These are phyloP conservation scores for Leonotis leonurus DNA, from an alignment of 257 asterid genomes.

Conservation along the genomic window DNA sequence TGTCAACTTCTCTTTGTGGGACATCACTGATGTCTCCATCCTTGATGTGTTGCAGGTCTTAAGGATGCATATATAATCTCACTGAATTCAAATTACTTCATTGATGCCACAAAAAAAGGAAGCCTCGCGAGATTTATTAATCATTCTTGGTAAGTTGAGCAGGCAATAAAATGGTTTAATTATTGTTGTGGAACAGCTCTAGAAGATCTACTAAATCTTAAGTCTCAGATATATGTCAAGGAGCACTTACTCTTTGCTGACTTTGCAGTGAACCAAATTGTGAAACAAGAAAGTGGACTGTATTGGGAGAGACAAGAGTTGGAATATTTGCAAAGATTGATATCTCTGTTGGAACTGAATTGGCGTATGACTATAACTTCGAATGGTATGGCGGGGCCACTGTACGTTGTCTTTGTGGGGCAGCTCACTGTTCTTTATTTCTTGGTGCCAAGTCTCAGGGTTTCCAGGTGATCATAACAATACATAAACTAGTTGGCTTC, in stretches of 20 bases:
- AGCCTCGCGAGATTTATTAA: conserved; percentile 84
- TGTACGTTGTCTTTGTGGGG: conserved; percentile 91
- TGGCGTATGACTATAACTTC: conserved; percentile 75
- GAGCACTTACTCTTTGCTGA: conserved; percentile 10
- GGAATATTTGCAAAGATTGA: conserved; percentile 81
- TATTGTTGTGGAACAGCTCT: conserved; percentile 3
- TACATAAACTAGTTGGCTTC: background rate
- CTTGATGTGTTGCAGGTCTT: conserved; percentile 47
- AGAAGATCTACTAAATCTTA: background rate
- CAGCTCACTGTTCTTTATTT: conserved; percentile 78
- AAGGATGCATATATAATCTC: conserved; percentile 81
- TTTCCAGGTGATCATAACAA: conserved; percentile 56
- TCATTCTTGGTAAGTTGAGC: conserved; percentile 75
- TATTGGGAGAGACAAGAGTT: conserved; percentile 80
- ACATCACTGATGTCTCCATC: conserved; percentile 10
- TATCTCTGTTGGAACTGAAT: conserved; percentile 59
- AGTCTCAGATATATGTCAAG: background rate
- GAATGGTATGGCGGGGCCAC: conserved; percentile 96
- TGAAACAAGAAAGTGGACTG: conserved; percentile 97
- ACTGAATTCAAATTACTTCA: conserved; percentile 53
- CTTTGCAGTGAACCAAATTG: conserved; percentile 78
- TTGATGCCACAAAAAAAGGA: conserved; percentile 87
- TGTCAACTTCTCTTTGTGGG: conserved; percentile 11
- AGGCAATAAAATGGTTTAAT: conserved; percentile 7
- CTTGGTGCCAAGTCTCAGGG: conserved; percentile 97